Conservation (phyloP, 139 green algal genomes). For the Micractinium conductrix region DNA sequence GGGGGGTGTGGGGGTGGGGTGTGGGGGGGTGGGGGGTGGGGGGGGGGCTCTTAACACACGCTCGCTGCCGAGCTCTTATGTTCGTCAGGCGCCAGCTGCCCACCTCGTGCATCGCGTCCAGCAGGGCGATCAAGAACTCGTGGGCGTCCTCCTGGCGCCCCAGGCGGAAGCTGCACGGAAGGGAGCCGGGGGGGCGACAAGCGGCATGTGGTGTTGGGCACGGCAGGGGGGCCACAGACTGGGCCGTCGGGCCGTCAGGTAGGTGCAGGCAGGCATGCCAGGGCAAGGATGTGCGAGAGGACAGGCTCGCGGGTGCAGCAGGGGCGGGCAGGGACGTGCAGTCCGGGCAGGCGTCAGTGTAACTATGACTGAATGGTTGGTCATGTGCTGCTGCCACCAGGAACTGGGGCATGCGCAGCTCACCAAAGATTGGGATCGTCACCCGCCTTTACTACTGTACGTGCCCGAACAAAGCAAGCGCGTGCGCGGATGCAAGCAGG, state of each 20-base stretch:
- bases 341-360: constrained; percentile 59
- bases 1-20: too few species aligned
- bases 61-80: too few species aligned
- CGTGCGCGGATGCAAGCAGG: too few species aligned
- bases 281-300: too few species aligned
- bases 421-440: constrained; percentile 41
- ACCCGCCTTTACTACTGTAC: too few species aligned
- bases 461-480: too few species aligned
- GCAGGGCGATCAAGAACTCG: constrained; percentile 89
- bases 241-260: too few species aligned
- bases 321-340: not conserved
- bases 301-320: not conserved
- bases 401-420: constrained; percentile 30
- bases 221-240: too few species aligned
- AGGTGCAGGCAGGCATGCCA: not conserved
- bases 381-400: constrained; percentile 35
- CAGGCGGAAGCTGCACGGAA: constrained; percentile 75
- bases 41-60: too few species aligned
- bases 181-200: not conserved
- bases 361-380: constrained; percentile 68
- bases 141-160: constrained; percentile 92
- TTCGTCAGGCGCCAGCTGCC: too few species aligned
- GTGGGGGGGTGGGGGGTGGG: too few species aligned
- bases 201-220: not conserved
- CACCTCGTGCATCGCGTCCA: constrained; percentile 93